Conservation (phyloP, 345 rosid genomes). For the Melastoma malabathricum region DNA sequence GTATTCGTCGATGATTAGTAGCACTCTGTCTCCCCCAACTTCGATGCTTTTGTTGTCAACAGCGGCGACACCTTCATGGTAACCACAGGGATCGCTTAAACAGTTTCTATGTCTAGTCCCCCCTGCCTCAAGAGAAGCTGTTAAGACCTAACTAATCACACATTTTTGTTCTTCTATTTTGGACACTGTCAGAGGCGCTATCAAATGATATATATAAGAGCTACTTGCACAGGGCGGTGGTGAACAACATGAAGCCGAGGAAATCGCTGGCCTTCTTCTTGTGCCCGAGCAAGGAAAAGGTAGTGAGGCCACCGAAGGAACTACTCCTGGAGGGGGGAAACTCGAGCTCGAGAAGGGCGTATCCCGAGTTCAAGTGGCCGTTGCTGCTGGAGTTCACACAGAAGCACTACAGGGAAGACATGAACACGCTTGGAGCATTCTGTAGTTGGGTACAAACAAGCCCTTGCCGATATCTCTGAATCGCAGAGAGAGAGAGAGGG, state of each 20-base stretch:
- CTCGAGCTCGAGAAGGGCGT: constrained; percentile 31
- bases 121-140: too few relatives aligned
- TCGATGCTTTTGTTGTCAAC: constrained; percentile 79
- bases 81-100: not conserved
- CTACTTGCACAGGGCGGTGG: constrained; percentile 90
- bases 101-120: too few relatives aligned
- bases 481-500: not conserved
- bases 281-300: constrained; percentile 69
- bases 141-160: too few relatives aligned
- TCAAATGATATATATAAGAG: constrained; percentile 82
- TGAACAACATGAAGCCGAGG: constrained; percentile 61
- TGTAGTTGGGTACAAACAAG: constrained; percentile 21
- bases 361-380: constrained; percentile 59
- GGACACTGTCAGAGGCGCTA: constrained; percentile 45
- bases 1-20: constrained; percentile 79
- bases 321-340: constrained; percentile 26
- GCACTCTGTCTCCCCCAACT: constrained; percentile 62
- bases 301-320: constrained; percentile 64
- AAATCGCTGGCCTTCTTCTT: constrained; percentile 94
- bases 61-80: constrained; percentile 99
- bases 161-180: not conserved
- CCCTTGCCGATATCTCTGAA: not conserved
- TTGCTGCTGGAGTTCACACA: constrained; percentile 38
- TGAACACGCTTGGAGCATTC: constrained; percentile 35
- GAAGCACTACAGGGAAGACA: constrained; percentile 45